These are phyloP conservation scores for Penicillium sp. DNA, from an alignment of 2,329 filamentous ascomycete species.

Conservation along the genomic window DNA sequence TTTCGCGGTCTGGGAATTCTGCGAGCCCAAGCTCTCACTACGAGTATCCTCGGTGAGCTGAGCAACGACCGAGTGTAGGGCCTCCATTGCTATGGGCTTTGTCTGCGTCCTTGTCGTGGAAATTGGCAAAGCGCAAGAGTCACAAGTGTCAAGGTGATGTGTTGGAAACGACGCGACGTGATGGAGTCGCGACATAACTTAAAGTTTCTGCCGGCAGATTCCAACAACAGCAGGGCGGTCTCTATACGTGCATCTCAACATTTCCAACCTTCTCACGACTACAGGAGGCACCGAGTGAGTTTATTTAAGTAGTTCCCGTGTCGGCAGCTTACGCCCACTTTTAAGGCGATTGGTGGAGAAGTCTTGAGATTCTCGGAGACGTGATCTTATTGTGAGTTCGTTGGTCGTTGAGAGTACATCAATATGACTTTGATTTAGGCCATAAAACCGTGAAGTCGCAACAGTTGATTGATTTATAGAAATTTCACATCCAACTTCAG, in stretches of 20 bases:
- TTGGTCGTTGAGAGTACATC: too few relatives aligned
- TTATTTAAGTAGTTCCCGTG: too few relatives aligned
- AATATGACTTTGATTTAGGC: too few relatives aligned
- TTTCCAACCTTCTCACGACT: not conserved
- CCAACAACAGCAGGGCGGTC: not conserved
- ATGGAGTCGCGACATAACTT: not conserved
- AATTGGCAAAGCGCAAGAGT: not conserved
- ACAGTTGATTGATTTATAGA: too few relatives aligned
- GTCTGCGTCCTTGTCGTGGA: not conserved
- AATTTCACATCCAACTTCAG: too few relatives aligned
- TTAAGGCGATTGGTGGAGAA: too few relatives aligned
- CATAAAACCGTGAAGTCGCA: too few relatives aligned
- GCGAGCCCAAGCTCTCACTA: conserved; percentile 46
- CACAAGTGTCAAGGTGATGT: not conserved
- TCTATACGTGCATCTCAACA: not conserved
- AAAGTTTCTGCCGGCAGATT: not conserved
- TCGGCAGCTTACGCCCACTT: too few relatives aligned
- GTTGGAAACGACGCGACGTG: not conserved
- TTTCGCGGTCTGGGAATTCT: conserved; percentile 69
- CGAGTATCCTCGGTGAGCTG: conserved; percentile 22
- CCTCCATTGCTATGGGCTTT: conserved; percentile 20
- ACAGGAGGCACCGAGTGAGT: too few relatives aligned
- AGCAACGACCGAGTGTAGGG: conserved; percentile 7
- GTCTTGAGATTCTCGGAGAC: too few relatives aligned
- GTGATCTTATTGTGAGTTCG: too few relatives aligned